Percentiles rank a stretch among this genome's conserved stretches.
Conservation (phyloP, 2,329 filamentous ascomycete genomes). For the Coniochaeta ligniaria region DNA sequence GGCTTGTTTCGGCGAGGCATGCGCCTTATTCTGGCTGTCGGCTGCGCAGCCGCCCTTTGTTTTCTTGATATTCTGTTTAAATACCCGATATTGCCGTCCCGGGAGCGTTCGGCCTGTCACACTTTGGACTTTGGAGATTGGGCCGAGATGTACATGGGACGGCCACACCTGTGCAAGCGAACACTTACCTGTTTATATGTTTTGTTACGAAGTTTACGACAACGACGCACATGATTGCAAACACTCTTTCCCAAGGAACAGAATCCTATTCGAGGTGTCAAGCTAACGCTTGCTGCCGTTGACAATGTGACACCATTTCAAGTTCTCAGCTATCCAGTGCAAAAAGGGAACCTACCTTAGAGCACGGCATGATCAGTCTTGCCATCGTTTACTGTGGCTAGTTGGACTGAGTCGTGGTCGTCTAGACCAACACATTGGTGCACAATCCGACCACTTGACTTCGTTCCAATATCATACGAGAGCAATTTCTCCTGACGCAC, state of each 20-base stretch:
- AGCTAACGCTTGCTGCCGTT: background rate
- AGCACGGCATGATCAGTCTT: background rate
- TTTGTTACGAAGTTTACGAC: background rate
- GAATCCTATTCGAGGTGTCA: background rate
- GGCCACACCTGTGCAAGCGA: background rate
- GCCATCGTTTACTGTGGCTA: background rate
- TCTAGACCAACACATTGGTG: background rate
- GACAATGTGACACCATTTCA: background rate
- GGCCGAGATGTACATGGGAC: background rate
- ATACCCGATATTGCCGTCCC: conserved; percentile 1
- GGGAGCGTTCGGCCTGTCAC: background rate
- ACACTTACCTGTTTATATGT: background rate
- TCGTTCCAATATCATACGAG: background rate
- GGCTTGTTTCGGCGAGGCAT: background rate
- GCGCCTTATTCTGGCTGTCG: background rate
- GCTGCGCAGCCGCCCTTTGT: background rate
- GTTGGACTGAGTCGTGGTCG: too few relatives aligned
- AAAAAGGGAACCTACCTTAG: background rate
- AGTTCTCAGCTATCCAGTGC: background rate
- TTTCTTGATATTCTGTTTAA: background rate
- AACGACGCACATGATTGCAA: background rate
- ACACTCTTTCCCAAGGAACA: background rate
- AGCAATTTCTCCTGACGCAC: background rate
- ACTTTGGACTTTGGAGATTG: background rate
- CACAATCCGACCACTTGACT: background rate